Evolutionary conservation across 208 protist species (phyloP).

Genomic region (Crithidia acanthocephali): DNA sequence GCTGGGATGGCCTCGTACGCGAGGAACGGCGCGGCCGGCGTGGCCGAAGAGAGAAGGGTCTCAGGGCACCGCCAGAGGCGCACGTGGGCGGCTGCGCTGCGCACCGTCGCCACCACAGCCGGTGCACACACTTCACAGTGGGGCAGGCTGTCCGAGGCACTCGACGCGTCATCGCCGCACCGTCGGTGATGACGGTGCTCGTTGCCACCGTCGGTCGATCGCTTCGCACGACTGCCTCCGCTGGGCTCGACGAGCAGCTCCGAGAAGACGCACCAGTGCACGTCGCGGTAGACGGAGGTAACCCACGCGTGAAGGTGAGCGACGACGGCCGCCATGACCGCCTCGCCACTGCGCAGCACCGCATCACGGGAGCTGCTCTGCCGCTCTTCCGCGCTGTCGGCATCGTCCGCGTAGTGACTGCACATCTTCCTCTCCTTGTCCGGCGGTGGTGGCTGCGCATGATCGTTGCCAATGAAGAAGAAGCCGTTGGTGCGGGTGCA

Average conservation of each 20-base stretch:
- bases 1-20: constrained; percentile 1
- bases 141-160: not conserved
- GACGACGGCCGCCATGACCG: not conserved
- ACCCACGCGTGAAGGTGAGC: constrained; percentile 14
- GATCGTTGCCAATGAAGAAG: constrained; percentile 11
- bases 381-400: not conserved
- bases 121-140: constrained; percentile 20
- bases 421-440: not conserved
- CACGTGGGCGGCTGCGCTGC: constrained; percentile 2
- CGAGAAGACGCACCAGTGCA: constrained; percentile 25
- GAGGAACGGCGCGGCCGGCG: constrained; percentile 10
- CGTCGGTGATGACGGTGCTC: not conserved
- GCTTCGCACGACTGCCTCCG: not conserved
- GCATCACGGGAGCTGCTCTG: too few relatives aligned
- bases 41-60: constrained; percentile 1
- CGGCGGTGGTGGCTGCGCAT: not conserved
- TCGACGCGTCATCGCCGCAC: not conserved
- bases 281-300: constrained; percentile 4
- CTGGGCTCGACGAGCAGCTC: not conserved
- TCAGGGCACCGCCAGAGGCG: constrained; percentile 21
- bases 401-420: too few relatives aligned
- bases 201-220: not conserved
- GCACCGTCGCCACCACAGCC: not conserved
- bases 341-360: not conserved
- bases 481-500: constrained; percentile 11